A percentile compares a stretch with the other conserved stretches of the same genome.
Conservation (phyloP, 1,284 basidiomycete genomes). For the Ganoderma leucocontextum region DNA sequence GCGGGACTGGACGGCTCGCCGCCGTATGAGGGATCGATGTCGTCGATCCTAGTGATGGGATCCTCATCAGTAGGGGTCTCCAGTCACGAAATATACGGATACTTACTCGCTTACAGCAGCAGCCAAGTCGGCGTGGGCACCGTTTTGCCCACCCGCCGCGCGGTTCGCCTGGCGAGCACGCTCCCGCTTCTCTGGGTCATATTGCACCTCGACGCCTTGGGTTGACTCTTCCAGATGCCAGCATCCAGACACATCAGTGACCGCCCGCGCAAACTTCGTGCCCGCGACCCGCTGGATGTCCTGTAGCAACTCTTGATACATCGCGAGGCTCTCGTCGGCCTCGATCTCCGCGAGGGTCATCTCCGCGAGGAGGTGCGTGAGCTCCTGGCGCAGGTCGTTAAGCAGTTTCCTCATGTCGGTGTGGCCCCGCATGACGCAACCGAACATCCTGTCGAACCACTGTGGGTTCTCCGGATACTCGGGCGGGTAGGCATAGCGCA, state of each 20-base stretch:
- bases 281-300: neutral
- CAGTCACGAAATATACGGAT: neutral
- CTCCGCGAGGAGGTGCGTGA: neutral
- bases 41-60: neutral
- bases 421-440: neutral
- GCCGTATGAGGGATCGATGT: neutral
- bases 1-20: neutral
- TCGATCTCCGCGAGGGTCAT: slow-evolving; percentile 17
- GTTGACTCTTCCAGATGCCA: neutral
- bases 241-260: neutral
- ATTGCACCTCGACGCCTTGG: neutral
- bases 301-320: slow-evolving; percentile 5
- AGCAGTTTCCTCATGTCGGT: neutral
- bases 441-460: slow-evolving; percentile 22
- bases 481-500: slow-evolving; percentile 22
- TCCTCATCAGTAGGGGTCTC: neutral
- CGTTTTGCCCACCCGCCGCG: neutral
- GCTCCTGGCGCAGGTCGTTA: neutral
- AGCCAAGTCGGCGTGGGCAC: neutral
- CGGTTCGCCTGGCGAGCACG: neutral
- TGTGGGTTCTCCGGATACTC: slow-evolving; percentile 5
- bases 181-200: neutral
- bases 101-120: neutral
- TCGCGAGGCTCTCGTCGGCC: slow-evolving; percentile 5
- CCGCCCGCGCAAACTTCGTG: neutral